These are phyloP conservation scores for Hypoxylon cercidicola DNA, from an alignment of 495 filamentous ascomycete species.

Conservation along the genomic window DNA sequence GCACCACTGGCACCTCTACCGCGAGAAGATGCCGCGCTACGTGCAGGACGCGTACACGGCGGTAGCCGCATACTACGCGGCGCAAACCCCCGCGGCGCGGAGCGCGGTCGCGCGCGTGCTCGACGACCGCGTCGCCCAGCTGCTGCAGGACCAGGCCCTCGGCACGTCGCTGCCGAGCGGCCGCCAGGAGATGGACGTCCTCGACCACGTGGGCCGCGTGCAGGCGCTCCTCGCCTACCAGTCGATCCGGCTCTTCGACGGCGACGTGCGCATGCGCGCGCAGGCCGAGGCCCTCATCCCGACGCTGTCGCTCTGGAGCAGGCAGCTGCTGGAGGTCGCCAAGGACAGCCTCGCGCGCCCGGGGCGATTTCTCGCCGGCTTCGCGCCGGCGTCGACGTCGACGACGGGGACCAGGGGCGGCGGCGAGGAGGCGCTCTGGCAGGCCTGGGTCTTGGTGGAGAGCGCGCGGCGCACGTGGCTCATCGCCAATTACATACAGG, in stretches of 20 bases:
- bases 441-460: constrained; percentile 52
- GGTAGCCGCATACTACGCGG: constrained; percentile 29
- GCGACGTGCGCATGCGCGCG: constrained; percentile 60
- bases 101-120: constrained; percentile 28
- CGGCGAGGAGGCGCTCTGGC: constrained; percentile 48
- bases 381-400: no score
- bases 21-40: constrained; percentile 34
- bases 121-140: constrained; percentile 36
- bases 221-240: constrained; percentile 63
- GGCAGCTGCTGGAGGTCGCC: constrained; percentile 48
- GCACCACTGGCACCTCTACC: constrained; percentile 36
- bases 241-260: constrained; percentile 68
- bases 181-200: constrained; percentile 13
- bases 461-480: constrained; percentile 49
- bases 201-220: constrained; percentile 54
- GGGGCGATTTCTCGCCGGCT: constrained; percentile 23
- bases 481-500: constrained; percentile 34
- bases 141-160: constrained; percentile 35
- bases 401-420: no score
- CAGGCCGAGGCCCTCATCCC: constrained; percentile 58
- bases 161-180: constrained; percentile 18
- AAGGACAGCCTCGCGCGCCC: constrained; percentile 38
- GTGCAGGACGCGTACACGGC: constrained; percentile 42
- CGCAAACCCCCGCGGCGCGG: constrained; percentile 17
- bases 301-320: constrained; percentile 54